Evolutionary conservation across 106 monocot genomes (phyloP).

Genomic region (Dendrobium chrysotoxum): DNA sequence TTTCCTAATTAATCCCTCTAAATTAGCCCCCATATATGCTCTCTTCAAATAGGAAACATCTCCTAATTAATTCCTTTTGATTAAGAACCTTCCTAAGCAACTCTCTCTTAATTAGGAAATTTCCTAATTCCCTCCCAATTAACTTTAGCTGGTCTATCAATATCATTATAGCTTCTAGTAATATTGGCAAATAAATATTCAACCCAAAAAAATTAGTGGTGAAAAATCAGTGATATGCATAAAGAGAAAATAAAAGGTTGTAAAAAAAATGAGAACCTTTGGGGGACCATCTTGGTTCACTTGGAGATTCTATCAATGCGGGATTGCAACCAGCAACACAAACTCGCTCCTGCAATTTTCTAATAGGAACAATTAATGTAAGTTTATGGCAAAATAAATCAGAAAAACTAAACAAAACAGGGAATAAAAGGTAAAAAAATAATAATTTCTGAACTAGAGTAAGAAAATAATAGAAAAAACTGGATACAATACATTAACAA

Average conservation of each 20-base stretch:
- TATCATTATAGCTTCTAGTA: neutral
- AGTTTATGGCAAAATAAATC: neutral
- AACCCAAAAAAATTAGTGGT: neutral
- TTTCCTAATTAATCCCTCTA: no score
- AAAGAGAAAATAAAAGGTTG: neutral
- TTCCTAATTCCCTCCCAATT: no score
- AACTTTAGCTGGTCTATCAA: no score
- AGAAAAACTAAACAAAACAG: neutral
- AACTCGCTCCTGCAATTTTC: conserved; percentile 46
- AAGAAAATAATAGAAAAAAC: neutral
- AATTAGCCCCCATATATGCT: no score
- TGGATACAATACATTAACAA: neutral
- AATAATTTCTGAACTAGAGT: neutral
- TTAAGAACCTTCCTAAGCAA: no score
- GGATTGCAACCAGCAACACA: conserved; percentile 82
- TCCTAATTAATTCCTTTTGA: no score
- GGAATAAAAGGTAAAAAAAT: neutral
- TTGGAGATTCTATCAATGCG: conserved; percentile 55
- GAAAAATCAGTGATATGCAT: neutral
- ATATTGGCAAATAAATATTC: neutral
- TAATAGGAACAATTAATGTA: conserved; percentile 14
- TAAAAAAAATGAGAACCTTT: conserved; percentile 34
- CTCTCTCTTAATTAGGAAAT: no score
- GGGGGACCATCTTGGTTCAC: conserved; percentile 89
- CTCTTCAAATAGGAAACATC: no score